Evolutionary conservation across 805 yeast species (phyloP).

Genomic region (Candida koratica): DNA sequence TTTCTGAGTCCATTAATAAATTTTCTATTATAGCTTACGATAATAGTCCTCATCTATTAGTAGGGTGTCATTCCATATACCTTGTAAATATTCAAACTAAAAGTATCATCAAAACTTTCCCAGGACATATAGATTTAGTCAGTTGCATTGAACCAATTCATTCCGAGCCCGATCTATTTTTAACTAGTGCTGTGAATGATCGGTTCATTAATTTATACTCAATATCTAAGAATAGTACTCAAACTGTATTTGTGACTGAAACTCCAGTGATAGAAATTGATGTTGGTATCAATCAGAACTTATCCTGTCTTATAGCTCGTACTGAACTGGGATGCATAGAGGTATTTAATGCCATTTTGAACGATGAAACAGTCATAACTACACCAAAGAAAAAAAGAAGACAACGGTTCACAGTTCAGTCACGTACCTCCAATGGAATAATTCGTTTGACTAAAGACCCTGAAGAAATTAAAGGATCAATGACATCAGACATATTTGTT

Average conservation of each 20-base stretch:
- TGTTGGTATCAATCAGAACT: slow-evolving; percentile 29
- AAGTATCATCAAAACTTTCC: slow-evolving; percentile 49
- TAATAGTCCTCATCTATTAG: slow-evolving; percentile 43
- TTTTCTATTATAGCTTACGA: slow-evolving; percentile 26
- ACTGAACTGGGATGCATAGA: slow-evolving; percentile 78
- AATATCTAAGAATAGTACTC: slow-evolving; percentile 40
- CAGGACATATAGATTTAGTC: slow-evolving; percentile 76
- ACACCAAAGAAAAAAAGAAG: slow-evolving; percentile 40
- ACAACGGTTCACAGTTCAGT: slow-evolving; percentile 41
- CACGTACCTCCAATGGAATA: slow-evolving; percentile 47
- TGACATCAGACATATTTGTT: slow-evolving; percentile 26
- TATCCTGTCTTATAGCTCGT: slow-evolving; percentile 46
- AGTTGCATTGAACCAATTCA: slow-evolving; percentile 42
- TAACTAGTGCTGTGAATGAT: slow-evolving; percentile 75
- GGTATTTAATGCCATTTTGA: slow-evolving; percentile 57
- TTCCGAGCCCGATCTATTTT: slow-evolving; percentile 41
- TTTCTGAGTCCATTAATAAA: slow-evolving; percentile 31
- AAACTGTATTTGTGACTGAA: slow-evolving; percentile 64
- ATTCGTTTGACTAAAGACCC: slow-evolving; percentile 48
- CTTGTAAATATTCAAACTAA: slow-evolving; percentile 42
- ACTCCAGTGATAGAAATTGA: slow-evolving; percentile 51
- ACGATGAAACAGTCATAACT: slow-evolving; percentile 21
- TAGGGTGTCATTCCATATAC: slow-evolving; percentile 65
- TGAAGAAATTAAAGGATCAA: slow-evolving; percentile 29
- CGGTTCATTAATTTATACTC: slow-evolving; percentile 75